These are phyloP conservation scores for Fonsecaea nubica DNA, from an alignment of 2,329 filamentous ascomycete genomes.

Conservation along the genomic window DNA sequence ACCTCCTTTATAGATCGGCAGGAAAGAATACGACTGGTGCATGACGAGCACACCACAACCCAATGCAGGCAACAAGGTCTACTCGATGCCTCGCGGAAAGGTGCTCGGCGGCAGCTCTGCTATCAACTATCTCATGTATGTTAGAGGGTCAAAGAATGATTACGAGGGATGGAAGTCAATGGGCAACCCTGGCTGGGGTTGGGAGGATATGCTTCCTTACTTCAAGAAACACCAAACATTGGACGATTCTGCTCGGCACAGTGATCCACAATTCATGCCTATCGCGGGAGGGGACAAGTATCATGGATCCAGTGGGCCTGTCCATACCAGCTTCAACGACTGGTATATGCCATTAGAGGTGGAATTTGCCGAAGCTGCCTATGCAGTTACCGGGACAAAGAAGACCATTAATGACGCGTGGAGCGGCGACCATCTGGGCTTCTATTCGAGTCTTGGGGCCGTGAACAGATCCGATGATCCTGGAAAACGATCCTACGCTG, in stretches of 20 bases:
- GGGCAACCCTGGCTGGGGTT: constrained; percentile 49
- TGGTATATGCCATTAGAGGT: constrained; percentile 48
- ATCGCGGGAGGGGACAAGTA: constrained; percentile 33
- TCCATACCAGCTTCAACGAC: constrained; percentile 42
- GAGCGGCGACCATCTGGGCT: constrained; percentile 37
- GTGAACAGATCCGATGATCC: constrained; percentile 32
- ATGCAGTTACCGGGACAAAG: constrained; percentile 43
- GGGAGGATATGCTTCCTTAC: constrained; percentile 37
- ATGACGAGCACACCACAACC: constrained; percentile 34
- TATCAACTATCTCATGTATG: constrained; percentile 43
- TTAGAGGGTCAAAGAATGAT: constrained; percentile 43
- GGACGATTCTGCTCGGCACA: constrained; percentile 37
- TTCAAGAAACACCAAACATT: constrained; percentile 44
- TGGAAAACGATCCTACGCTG: constrained; percentile 50
- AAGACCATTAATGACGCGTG: constrained; percentile 38
- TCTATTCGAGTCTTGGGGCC: constrained; percentile 35
- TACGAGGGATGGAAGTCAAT: constrained; percentile 49
- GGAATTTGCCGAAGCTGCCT: constrained; percentile 46
- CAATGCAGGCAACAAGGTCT: constrained; percentile 35
- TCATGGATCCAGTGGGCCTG: constrained; percentile 40
- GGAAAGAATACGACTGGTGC: constrained; percentile 37
- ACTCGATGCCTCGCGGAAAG: constrained; percentile 43
- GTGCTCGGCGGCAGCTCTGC: constrained; percentile 45
- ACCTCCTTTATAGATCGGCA: constrained; percentile 25
- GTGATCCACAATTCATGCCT: constrained; percentile 44